Evolutionary conservation across 495 filamentous ascomycete species (phyloP).

Genomic region (Trichocladium antarcticum): DNA sequence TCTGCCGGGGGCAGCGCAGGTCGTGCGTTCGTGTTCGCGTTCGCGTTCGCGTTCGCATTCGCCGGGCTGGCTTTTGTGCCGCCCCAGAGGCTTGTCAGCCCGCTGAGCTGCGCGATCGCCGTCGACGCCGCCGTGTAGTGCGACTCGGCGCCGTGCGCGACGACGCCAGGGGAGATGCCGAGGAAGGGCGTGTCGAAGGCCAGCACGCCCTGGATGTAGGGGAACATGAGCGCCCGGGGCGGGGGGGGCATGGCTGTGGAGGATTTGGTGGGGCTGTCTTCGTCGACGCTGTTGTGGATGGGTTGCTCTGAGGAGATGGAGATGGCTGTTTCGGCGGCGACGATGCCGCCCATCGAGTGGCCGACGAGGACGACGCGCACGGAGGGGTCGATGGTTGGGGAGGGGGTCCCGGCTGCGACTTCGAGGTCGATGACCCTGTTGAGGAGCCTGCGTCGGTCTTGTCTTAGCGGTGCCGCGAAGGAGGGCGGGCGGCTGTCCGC

Average conservation of each 20-base stretch:
- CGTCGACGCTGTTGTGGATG: slow-evolving; percentile 34
- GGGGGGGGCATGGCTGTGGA: slow-evolving; percentile 21
- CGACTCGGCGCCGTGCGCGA: slow-evolving; percentile 78
- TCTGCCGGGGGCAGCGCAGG: slow-evolving; percentile 26
- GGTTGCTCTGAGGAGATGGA: slow-evolving; percentile 56
- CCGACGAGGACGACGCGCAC: slow-evolving; percentile 78
- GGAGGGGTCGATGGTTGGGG: slow-evolving; percentile 78
- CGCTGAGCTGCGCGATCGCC: slow-evolving; percentile 55
- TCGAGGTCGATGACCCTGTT: slow-evolving; percentile 92
- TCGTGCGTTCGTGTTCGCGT: slow-evolving; percentile 18
- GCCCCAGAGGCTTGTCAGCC: slow-evolving; percentile 51
- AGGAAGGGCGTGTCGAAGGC: slow-evolving; percentile 95
- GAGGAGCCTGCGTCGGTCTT: slow-evolving; percentile 53
- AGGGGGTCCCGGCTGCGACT: slow-evolving; percentile 67
- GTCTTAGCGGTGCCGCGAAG: not conserved
- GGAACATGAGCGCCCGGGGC: slow-evolving; percentile 47
- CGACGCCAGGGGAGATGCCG: slow-evolving; percentile 76
- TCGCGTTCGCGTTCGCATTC: slow-evolving; percentile 24
- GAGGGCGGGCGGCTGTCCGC: not conserved
- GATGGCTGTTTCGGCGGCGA: slow-evolving; percentile 78
- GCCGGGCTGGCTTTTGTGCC: slow-evolving; percentile 33
- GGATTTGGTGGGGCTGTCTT: slow-evolving; percentile 20
- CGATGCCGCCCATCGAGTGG: slow-evolving; percentile 95
- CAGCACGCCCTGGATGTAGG: slow-evolving; percentile 70
- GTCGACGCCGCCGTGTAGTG: slow-evolving; percentile 66